Evolutionary conservation across 495 filamentous ascomycete species (phyloP), one percentile per base, ranked within the genome.

Genomic region (Podospora pseudocomata): DNA sequence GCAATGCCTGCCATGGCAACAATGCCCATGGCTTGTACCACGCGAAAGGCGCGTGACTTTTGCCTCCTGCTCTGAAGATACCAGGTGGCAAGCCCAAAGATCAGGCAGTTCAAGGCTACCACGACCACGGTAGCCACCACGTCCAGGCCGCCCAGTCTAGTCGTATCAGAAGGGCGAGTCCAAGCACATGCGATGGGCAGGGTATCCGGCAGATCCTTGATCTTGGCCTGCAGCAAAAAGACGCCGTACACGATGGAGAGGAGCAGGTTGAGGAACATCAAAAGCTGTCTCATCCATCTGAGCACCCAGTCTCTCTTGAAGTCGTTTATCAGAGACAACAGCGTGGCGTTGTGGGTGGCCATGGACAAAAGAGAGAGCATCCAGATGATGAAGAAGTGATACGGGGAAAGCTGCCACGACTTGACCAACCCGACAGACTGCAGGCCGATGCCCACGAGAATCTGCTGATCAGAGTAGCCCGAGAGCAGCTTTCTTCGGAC

Each of bases 301-400:
- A 88, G 70, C 1, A 88, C 86, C 85, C 85, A 86, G 73, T 88
- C 86, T 56, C 86, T 75, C 70, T 83, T 84, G 78, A 87, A 87
- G 71, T 88, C 86, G 64, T 83, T 80, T 1, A 86, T 83, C 53
- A 88, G 78, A 1, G 84, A 82, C 7, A 88, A 75, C 3, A 88
- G 78, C 0, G 84, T 84, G 20, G 83, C 81, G 62, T 86, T 83
- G 74, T 87, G 85, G 13, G 85, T 85, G 18, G 84, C 83, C 72
- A 85, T 88, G 13, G 85, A 85, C 18, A 88, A 77, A 26, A 86
- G 68, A 0, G 83, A 83, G 3, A 88, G 79, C 79, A 87, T 86
- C 86, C 86, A 88, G 64, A 88, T 79, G 63, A 87, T 78, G 76
- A 88, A 87, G 77, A 87, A 87, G 74, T 88, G 86, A 76, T 88